Percentiles rank a stretch among this genome's conserved stretches.
Evolutionary conservation across 148 eudicot species (phyloP).

Genomic region (Linanthus parryae): DNA sequence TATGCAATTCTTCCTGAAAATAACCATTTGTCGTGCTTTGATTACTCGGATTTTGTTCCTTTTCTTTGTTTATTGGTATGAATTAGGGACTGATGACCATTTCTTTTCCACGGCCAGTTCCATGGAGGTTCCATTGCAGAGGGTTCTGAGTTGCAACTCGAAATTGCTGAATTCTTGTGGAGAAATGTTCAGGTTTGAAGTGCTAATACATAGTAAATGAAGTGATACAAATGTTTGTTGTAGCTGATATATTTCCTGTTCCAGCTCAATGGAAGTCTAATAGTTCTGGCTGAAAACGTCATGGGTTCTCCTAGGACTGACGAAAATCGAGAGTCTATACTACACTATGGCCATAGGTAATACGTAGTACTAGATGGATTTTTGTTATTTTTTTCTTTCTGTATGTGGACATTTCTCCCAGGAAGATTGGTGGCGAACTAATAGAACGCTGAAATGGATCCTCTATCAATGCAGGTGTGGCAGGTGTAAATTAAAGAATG

Average conservation of each 20-base stretch:
- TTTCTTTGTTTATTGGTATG: too few relatives aligned
- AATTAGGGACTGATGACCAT: background rate
- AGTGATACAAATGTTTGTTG: conserved; percentile 4
- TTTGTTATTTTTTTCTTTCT: too few relatives aligned
- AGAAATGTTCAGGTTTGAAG: conserved; percentile 71
- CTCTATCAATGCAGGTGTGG: conserved; percentile 59
- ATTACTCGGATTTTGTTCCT: too few relatives aligned
- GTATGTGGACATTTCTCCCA: too few relatives aligned
- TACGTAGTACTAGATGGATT: too few relatives aligned
- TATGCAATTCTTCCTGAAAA: too few relatives aligned
- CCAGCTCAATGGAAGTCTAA: conserved; percentile 88
- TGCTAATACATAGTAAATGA: conserved; percentile 7
- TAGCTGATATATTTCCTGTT: conserved; percentile 28
- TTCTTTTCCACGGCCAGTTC: conserved; percentile 40
- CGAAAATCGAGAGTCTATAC: conserved; percentile 44
- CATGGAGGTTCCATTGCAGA: conserved; percentile 78
- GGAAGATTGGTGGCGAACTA: background rate
- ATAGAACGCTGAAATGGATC: conserved; percentile 4
- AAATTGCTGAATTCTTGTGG: conserved; percentile 91
- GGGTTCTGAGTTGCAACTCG: conserved; percentile 91
- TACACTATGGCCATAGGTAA: conserved; percentile 86
- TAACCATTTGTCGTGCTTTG: too few relatives aligned
- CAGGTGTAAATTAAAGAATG: conserved; percentile 87
- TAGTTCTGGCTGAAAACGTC: conserved; percentile 65
- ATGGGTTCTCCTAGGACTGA: conserved; percentile 49